phyloP scores from a whole-genome alignment of 2,329 filamentous ascomycete genomes.

The Neocucurbitaria cava region DNA sequence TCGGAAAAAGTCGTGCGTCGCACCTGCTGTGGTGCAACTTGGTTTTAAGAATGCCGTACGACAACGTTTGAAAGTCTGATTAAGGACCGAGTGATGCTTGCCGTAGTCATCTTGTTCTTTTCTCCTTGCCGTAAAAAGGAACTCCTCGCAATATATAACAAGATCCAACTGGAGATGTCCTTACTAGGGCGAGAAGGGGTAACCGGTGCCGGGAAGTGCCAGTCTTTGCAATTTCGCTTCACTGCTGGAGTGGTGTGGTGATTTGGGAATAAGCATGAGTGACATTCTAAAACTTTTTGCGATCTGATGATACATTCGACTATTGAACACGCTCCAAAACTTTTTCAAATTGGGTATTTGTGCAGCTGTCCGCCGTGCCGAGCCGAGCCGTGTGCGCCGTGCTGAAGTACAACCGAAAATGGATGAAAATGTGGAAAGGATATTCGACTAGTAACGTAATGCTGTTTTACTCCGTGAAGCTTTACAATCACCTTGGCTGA shows the following conservation, averaged over 20 bases:
- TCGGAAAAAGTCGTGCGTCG: slow-evolving; percentile 8
- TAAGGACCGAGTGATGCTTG: background rate
- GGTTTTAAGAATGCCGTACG: slow-evolving; percentile 11
- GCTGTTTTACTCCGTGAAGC: slow-evolving; percentile 24
- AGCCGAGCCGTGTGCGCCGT: slow-evolving; percentile 40
- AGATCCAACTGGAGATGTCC: background rate
- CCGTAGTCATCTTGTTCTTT: background rate
- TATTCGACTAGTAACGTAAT: slow-evolving; percentile 8
- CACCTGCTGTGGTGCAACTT: slow-evolving; percentile 3
- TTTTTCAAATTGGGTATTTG: slow-evolving; percentile 44
- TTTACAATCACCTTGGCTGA: slow-evolving; percentile 43
- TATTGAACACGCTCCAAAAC: slow-evolving; percentile 27
- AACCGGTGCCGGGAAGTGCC: background rate
- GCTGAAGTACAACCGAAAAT: slow-evolving; percentile 24
- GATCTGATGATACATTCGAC: slow-evolving; percentile 36
- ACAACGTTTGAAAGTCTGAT: slow-evolving; percentile 5
- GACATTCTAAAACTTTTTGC: slow-evolving; percentile 11
- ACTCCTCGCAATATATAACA: background rate
- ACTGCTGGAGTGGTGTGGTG: slow-evolving; percentile 12
- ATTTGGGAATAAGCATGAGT: background rate
- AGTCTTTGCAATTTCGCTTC: slow-evolving; percentile 14
- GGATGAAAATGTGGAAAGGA: slow-evolving; percentile 13
- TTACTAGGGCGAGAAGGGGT: background rate
- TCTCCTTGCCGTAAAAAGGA: background rate
- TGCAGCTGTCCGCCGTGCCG: slow-evolving; percentile 31